phyloP scores from a whole-genome alignment of 768 basidiomycete species.

The Mycena filopes region DNA sequence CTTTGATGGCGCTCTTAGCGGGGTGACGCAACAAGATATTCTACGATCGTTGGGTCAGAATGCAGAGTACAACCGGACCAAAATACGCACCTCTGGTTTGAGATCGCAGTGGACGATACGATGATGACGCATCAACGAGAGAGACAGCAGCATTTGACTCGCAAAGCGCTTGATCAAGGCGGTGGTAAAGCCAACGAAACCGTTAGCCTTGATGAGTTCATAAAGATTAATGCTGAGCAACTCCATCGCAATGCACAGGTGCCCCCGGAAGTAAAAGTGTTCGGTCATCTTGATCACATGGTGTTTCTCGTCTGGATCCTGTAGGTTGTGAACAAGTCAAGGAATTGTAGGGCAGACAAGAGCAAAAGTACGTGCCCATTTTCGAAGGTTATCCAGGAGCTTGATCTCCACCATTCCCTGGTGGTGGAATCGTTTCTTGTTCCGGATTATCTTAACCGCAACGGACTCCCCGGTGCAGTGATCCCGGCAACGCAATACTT shows the following conservation, averaged over 20 bases:
- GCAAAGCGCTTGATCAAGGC: slow-evolving; percentile 95
- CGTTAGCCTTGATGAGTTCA: slow-evolving; percentile 99
- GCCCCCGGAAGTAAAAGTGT: slow-evolving; percentile 97
- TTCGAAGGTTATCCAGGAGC: slow-evolving; percentile 93
- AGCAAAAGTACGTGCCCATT: slow-evolving; percentile 81
- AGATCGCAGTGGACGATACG: slow-evolving; percentile 98
- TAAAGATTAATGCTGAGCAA: slow-evolving; percentile 98
- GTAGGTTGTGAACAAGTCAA: slow-evolving; percentile 12
- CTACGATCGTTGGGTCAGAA: slow-evolving; percentile 51
- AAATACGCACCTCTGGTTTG: slow-evolving; percentile 87
- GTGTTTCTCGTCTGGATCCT: slow-evolving; percentile 98
- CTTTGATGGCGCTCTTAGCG: slow-evolving; percentile 95
- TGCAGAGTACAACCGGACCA: slow-evolving; percentile 11
- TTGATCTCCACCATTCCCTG: slow-evolving; percentile 99
- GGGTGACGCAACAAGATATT: slow-evolving; percentile 96
- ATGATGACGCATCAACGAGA: slow-evolving; percentile 95
- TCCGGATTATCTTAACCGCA: slow-evolving; percentile 98
- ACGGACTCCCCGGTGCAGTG: slow-evolving; percentile 96
- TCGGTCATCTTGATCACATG: slow-evolving; percentile 99
- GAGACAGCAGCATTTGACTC: slow-evolving; percentile 91
- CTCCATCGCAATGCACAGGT: slow-evolving; percentile 98
- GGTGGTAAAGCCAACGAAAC: slow-evolving; percentile 98
- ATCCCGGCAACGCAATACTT: slow-evolving; percentile 95
- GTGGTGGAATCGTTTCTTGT: slow-evolving; percentile 99
- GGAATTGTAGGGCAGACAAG: slow-evolving; percentile 1